Evolutionary conservation across 1,284 basidiomycete species (phyloP), one percentile per base, ranked within the genome.

Genomic region (Austroboletus niveus): DNA sequence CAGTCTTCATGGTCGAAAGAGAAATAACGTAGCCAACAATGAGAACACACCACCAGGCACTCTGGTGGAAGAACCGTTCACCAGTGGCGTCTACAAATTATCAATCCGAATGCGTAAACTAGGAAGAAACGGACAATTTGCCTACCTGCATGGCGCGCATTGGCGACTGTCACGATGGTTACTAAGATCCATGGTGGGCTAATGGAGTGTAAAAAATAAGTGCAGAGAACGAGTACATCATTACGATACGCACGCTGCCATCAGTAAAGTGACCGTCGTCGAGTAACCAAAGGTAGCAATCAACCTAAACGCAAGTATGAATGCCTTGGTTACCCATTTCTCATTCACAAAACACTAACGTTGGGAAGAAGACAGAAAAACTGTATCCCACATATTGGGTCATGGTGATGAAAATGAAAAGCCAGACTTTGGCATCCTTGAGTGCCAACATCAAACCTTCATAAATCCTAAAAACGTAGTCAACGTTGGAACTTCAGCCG

Each of bases 331-430:
- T 14, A n/a, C 6, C 47, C 36, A 38, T 40, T 17, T 31, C 8
- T 34, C 27, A 20, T 35, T 49, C 43, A 12, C 20, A 17, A 22
- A 40, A 29, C 9, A 69, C 76, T 47, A 56, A 84, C 80, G 84
- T 85, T 30, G 83, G 84, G 71, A 87, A 89, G 73, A 85, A 89
- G 59, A 83, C 80, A 45, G 85, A 81, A 65, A 88, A 89, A 45
- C 82, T 84, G 31, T 86, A 71, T 1, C 85, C 85, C 9, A 89
- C 62, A 11, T 82, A 66, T 57, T 81, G 79, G 0, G 76, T 64
- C 38, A 73, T 76, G 5, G 69, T 71, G 75, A 83, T 79, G 10
- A 86, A 41, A 34, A 81, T 72, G 57, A 89, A 82, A 17, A 88
- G 63, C 20, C 32, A 9, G 12, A 51, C 42, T 29, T 43, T 43